Evolutionary conservation across 2,329 filamentous ascomycete species (phyloP).

Genomic region (Fusarium guadeloupense): DNA sequence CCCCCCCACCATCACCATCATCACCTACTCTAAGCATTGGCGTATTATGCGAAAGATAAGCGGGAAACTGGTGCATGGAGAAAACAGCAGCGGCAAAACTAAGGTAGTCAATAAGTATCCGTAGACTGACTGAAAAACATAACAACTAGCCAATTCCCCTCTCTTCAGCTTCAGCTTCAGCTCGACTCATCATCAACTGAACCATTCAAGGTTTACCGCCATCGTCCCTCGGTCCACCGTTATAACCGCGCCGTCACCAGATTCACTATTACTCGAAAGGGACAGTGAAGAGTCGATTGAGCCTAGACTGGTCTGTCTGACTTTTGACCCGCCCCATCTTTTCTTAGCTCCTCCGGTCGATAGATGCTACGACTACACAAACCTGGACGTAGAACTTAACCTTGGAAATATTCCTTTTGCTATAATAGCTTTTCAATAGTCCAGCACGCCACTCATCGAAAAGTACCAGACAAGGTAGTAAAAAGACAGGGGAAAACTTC

Average conservation of each 20-base stretch:
- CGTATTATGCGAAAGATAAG: no score
- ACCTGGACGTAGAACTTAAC: no score
- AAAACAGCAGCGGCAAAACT: neutral
- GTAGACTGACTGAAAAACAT: conserved; percentile 4
- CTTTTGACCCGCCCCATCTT: conserved; percentile 4
- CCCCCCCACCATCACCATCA: conserved; percentile 2
- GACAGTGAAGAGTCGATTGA: conserved; percentile 11
- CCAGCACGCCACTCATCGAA: conserved; percentile 15
- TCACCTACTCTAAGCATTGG: neutral
- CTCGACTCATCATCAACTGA: conserved; percentile 14
- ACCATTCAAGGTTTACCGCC: conserved; percentile 9
- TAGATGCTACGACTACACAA: neutral
- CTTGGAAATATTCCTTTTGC: no score
- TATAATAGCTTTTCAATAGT: conserved; percentile 19
- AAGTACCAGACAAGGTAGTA: neutral
- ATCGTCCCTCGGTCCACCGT: conserved; percentile 21
- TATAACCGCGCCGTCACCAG: conserved; percentile 15
- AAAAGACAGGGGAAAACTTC: no score
- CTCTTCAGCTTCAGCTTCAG: conserved; percentile 8
- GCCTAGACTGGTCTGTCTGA: conserved; percentile 11
- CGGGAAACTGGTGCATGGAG: no score
- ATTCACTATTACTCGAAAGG: conserved; percentile 13
- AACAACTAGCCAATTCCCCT: neutral
- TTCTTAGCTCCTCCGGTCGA: conserved; percentile 11
- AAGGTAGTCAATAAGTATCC: no score